phyloP scores from a whole-genome alignment of 2,329 filamentous ascomycete species.

The Arthroderma uncinatum region DNA sequence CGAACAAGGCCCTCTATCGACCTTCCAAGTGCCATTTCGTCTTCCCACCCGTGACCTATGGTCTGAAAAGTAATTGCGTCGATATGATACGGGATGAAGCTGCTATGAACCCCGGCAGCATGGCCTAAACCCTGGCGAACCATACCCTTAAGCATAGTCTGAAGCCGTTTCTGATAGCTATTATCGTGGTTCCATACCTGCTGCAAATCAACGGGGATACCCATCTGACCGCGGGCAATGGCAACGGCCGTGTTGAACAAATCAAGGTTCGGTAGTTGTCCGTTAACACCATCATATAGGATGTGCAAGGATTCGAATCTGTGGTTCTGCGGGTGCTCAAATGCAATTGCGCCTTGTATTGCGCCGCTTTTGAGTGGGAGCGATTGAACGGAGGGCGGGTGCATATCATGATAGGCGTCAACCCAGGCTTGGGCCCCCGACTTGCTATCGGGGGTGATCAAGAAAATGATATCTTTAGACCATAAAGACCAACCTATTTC shows the following conservation, averaged over 20 bases:
- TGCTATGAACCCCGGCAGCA: conserved; percentile 81
- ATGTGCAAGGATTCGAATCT: conserved; percentile 82
- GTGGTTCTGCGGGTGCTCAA: conserved; percentile 80
- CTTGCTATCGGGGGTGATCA: conserved; percentile 79
- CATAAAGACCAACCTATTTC: conserved; percentile 75
- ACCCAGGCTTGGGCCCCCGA: conserved; percentile 94
- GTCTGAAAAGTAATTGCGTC: conserved; percentile 91
- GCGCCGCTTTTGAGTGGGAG: conserved; percentile 85
- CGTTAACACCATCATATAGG: conserved; percentile 90
- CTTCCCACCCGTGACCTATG: conserved; percentile 85
- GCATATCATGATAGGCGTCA: conserved; percentile 89
- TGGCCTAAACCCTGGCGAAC: conserved; percentile 80
- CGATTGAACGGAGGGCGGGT: conserved; percentile 58
- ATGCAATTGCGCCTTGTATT: conserved; percentile 80
- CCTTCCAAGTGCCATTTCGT: conserved; percentile 90
- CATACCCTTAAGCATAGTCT: conserved; percentile 88
- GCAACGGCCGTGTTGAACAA: conserved; percentile 86
- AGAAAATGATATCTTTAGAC: conserved; percentile 95
- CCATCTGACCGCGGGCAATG: conserved; percentile 86
- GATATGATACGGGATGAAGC: conserved; percentile 95
- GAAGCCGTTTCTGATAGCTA: conserved; percentile 67
- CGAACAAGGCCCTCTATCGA: conserved; percentile 83
- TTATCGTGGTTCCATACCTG: conserved; percentile 70
- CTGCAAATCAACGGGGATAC: conserved; percentile 71
- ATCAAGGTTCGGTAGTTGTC: conserved; percentile 88